phyloP scores from a whole-genome alignment of 129 eudicot species.

The Artemisia argyi region DNA sequence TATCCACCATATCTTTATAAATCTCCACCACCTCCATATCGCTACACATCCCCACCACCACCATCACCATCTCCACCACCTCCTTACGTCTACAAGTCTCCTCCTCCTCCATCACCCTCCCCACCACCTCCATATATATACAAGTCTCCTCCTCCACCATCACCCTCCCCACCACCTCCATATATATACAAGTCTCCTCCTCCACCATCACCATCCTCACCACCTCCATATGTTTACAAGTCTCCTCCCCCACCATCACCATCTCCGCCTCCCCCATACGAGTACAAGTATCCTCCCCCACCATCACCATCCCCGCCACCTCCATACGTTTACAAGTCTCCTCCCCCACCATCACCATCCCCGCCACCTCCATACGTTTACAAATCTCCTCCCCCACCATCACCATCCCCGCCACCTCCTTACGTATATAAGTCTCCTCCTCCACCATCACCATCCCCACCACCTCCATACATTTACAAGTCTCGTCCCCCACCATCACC shows the following conservation, averaged over 20 bases:
- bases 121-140: constrained; percentile 22
- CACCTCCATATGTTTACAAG: constrained; percentile 18
- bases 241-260: constrained; percentile 29
- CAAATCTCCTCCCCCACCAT: constrained; percentile 18
- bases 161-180: constrained; percentile 22
- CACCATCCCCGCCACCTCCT: not conserved
- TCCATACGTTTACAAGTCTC: constrained; percentile 11
- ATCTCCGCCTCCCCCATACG: constrained; percentile 20
- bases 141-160: constrained; percentile 21
- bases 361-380: constrained; percentile 16
- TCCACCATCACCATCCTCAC: constrained; percentile 20
- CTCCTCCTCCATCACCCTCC: constrained; percentile 15
- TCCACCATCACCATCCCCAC: not conserved
- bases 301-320: constrained; percentile 24
- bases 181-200: constrained; percentile 20
- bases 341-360: constrained; percentile 4
- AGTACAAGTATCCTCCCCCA: constrained; percentile 15
- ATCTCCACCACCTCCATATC: constrained; percentile 28
- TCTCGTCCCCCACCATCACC: constrained; percentile 27
- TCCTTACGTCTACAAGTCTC: constrained; percentile 18
- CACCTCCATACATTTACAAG: not conserved
- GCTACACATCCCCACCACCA: constrained; percentile 18
- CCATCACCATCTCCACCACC: constrained; percentile 10
- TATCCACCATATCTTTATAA: constrained; percentile 17
- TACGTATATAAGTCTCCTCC: constrained; percentile 25